Evolutionary conservation across 1,284 basidiomycete species (phyloP).

Genomic region (Rhodotorula sp.): DNA sequence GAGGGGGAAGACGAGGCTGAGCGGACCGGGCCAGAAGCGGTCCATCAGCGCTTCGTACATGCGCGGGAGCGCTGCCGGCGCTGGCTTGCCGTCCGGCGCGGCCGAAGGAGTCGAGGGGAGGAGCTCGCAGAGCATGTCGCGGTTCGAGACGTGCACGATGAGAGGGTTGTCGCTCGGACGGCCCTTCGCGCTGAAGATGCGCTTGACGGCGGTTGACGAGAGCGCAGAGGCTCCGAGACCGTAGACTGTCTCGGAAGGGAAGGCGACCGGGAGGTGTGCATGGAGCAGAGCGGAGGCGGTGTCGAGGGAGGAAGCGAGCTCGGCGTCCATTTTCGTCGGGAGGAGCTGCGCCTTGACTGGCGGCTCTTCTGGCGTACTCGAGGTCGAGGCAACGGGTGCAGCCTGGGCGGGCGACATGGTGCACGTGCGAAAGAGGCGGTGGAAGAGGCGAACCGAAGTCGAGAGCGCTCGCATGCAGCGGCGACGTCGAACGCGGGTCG

Average conservation of each 20-base stretch:
- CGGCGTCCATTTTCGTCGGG: background rate
- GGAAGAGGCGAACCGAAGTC: background rate
- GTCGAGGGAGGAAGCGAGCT: constrained; percentile 19
- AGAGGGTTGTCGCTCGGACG: constrained; percentile 94
- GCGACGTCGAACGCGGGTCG: no score
- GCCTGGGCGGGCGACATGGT: background rate
- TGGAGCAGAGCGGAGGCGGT: constrained; percentile 30
- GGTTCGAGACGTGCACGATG: constrained; percentile 87
- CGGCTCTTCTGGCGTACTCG: background rate
- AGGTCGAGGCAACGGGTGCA: constrained; percentile 3
- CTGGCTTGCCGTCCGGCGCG: constrained; percentile 9
- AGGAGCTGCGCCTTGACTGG: constrained; percentile 16
- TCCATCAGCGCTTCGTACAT: constrained; percentile 73
- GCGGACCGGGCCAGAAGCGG: constrained; percentile 91
- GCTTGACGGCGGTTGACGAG: constrained; percentile 63
- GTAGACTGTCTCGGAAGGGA: constrained; percentile 98
- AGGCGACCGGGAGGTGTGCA: constrained; percentile 63
- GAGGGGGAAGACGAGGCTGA: constrained; percentile 88
- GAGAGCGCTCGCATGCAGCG: background rate
- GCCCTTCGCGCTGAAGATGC: constrained; percentile 88
- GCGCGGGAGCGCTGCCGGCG: constrained; percentile 59
- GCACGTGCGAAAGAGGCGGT: background rate
- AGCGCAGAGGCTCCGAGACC: constrained; percentile 88
- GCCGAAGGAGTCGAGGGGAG: constrained; percentile 55
- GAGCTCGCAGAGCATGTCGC: constrained; percentile 71